phyloP scores from a whole-genome alignment of 495 filamentous ascomycete genomes.

The Neurospora discreta region DNA sequence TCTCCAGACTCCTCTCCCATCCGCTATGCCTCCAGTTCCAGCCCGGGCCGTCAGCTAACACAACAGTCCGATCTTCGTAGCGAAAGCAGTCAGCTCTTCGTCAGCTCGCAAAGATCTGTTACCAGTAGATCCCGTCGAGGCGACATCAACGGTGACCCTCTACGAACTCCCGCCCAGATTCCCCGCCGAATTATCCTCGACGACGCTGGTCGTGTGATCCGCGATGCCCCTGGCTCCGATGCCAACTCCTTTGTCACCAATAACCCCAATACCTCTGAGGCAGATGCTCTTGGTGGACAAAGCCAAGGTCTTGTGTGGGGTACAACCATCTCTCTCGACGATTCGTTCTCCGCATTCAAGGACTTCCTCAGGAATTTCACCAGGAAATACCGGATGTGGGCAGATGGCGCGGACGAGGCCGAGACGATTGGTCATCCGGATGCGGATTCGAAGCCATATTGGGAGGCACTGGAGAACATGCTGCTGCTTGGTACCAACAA shows the following conservation, averaged over 20 bases:
- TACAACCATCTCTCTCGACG: conserved; percentile 87
- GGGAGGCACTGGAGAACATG: conserved; percentile 83
- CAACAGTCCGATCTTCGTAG: conserved; percentile 58
- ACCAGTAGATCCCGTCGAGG: conserved; percentile 55
- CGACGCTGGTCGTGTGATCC: conserved; percentile 63
- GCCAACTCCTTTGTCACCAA: conserved; percentile 77
- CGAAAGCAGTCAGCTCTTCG: conserved; percentile 78
- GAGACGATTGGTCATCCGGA: conserved; percentile 54
- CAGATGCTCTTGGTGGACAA: conserved; percentile 70
- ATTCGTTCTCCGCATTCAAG: conserved; percentile 76
- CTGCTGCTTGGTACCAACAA: conserved; percentile 67
- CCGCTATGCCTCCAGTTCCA: conserved; percentile 77
- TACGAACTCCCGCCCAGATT: conserved; percentile 51
- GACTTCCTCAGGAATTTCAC: conserved; percentile 86
- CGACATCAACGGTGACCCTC: conserved; percentile 70
- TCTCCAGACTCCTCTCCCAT: conserved; percentile 76
- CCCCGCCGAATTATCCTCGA: conserved; percentile 70
- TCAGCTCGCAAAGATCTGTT: conserved; percentile 49
- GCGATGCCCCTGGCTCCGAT: conserved; percentile 53
- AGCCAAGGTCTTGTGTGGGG: conserved; percentile 88
- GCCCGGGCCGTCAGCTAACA: conserved; percentile 51
- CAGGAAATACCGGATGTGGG: conserved; percentile 85
- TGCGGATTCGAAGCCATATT: conserved; percentile 63
- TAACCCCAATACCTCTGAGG: conserved; percentile 83
- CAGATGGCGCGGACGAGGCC: conserved; percentile 67